phyloP scores from a whole-genome alignment of 208 protist species.

The Trypanosoma brucei region DNA sequence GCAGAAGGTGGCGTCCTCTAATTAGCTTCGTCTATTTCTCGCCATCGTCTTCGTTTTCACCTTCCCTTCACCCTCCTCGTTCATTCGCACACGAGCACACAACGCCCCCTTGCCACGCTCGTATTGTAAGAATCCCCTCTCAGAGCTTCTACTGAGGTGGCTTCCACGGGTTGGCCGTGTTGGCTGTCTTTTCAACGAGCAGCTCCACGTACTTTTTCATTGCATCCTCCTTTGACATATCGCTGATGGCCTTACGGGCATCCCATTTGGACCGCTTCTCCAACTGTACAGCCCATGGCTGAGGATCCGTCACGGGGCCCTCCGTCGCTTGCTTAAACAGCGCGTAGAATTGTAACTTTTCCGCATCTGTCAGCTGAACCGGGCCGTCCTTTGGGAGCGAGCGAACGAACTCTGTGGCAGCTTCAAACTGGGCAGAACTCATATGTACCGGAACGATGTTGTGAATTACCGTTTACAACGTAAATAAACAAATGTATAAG shows the following conservation, averaged over 20 bases:
- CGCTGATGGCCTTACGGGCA: constrained; percentile 89
- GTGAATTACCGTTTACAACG: no score
- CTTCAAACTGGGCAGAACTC: constrained; percentile 76
- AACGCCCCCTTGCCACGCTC: no score
- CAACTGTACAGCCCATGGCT: constrained; percentile 90
- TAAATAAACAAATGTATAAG: no score
- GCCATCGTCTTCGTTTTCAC: no score
- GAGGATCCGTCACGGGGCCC: constrained; percentile 87
- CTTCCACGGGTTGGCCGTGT: constrained; percentile 61
- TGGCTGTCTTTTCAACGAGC: constrained; percentile 56
- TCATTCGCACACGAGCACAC: no score
- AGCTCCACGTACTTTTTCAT: constrained; percentile 85
- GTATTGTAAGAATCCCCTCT: no score
- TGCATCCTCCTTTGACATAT: constrained; percentile 87
- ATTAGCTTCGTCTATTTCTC: no score
- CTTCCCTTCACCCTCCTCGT: no score
- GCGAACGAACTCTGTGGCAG: constrained; percentile 78
- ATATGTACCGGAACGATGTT: constrained; percentile 21
- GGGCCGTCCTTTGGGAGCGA: constrained; percentile 74
- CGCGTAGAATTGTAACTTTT: constrained; percentile 93
- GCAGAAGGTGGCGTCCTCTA: no score
- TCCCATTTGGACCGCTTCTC: constrained; percentile 94
- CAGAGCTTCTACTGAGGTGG: constrained; percentile 11
- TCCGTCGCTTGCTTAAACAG: constrained; percentile 97
- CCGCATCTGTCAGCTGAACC: constrained; percentile 84